phyloP scores from a whole-genome alignment of 148 eudicot species.

The Selenicereus undatus region DNA sequence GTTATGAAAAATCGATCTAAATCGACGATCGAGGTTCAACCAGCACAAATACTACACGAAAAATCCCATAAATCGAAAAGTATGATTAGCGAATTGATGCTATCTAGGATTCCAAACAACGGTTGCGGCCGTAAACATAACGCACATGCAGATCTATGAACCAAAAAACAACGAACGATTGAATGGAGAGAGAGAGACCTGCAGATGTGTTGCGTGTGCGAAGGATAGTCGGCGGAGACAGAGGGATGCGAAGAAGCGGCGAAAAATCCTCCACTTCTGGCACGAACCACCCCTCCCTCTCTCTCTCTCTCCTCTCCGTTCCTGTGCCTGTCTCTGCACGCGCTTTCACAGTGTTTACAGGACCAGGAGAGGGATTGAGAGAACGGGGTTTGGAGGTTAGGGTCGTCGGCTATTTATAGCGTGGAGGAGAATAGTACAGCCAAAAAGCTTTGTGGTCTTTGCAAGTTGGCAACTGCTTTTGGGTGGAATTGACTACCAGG shows the following conservation, averaged over 20 bases:
- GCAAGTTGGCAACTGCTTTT: background rate
- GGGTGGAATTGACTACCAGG: no score
- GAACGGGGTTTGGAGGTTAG: background rate
- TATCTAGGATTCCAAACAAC: background rate
- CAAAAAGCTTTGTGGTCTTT: background rate
- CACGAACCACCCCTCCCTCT: background rate
- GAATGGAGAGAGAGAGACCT: background rate
- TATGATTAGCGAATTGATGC: background rate
- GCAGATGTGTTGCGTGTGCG: background rate
- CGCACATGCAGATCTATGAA: constrained; percentile 3
- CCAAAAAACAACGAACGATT: background rate
- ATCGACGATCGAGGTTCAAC: background rate
- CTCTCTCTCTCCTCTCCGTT: background rate
- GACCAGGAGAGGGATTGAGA: background rate
- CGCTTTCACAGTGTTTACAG: background rate
- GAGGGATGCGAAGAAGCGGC: constrained; percentile 1
- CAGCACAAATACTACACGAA: background rate
- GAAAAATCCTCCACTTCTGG: background rate
- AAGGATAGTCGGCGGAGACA: background rate
- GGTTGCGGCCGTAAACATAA: background rate
- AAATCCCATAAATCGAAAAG: background rate
- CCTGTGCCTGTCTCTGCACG: background rate
- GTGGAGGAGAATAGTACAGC: background rate
- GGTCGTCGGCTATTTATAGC: background rate
- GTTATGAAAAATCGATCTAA: background rate